Base-by-base conservation (phyloP, 192 early-diverging fungal species). In the Chytriomyces sp. region DNA sequence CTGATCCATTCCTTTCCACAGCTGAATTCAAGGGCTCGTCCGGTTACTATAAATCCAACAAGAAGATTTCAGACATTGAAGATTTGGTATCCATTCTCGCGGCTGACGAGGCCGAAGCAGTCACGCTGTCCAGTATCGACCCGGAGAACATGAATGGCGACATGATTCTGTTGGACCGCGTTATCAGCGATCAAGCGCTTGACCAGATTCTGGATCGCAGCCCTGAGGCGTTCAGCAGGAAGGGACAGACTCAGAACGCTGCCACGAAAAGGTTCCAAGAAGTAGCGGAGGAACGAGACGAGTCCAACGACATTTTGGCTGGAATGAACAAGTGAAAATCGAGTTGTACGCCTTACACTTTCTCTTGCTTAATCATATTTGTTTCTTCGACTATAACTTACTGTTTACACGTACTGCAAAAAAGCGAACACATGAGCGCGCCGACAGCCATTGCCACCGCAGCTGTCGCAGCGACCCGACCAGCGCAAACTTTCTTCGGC, bases 21-120 rank as follows among this genome's bases (percentile, higher is more conserved):
- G 82, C 64, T 12, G 66, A 82, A 28, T 83, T 83, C 71, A 83
- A 83, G 65, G 82, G 82, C 26, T 59, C 40, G 31, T 63, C 70
- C 19, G 33, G 41, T n/a, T 81, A 83, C 74, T 80, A 79, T 54
- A 68, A 73, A 52, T 58, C 59, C 2, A 38, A 63, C 62, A 73
- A 71, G 58, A 74, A 69, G 55, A 49, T 75, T 59, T 49, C 59
- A 17, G 36, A 70, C 54, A 28, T 89, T 2, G 74, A 81, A 22
- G 93, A 96, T 53, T 81, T 94, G 25, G 89, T 88, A 3, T 86
- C 90, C 17, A 91, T 95, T 55, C 61, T 94, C 30, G 80, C 82
- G 14, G 83, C 85, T 1, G 90, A 93, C 19, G 92, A 93, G 61
- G 81, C 83, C 3, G 93, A 92, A 72, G 72, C 85, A 39, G 85